phyloP scores from a whole-genome alignment of 345 rosid species.

The Noccaea bulbosa region DNA sequence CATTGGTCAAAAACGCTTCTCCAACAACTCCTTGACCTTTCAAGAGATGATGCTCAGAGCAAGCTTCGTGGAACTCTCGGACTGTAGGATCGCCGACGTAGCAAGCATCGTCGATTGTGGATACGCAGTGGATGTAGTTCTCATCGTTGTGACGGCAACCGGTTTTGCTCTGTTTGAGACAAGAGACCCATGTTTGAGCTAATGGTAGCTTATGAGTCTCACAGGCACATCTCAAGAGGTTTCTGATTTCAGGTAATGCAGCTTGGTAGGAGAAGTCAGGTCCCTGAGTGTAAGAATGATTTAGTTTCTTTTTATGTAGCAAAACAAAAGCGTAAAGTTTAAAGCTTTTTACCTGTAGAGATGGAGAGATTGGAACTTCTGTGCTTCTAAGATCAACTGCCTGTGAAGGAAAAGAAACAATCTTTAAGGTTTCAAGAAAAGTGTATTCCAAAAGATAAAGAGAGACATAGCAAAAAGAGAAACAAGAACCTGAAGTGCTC shows the following conservation, averaged over 20 bases:
- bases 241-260: slow-evolving; percentile 77
- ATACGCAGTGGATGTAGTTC: slow-evolving; percentile 71
- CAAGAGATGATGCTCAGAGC: slow-evolving; percentile 93
- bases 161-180: slow-evolving; percentile 77
- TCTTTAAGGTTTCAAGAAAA: slow-evolving; percentile 1
- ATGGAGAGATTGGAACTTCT: slow-evolving; percentile 47
- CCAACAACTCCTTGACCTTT: slow-evolving; percentile 96
- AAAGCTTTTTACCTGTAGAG: slow-evolving; percentile 57
- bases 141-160: slow-evolving; percentile 86
- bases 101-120: slow-evolving; percentile 84
- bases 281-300: slow-evolving; percentile 49
- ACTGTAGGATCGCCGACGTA: slow-evolving; percentile 59
- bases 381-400: slow-evolving; percentile 89
- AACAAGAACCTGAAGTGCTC: slow-evolving; percentile 79
- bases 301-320: slow-evolving; percentile 15
- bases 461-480: slow-evolving; percentile 5
- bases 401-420: slow-evolving; percentile 46
- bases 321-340: neutral
- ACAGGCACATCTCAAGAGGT: slow-evolving; percentile 75
- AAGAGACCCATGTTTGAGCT: slow-evolving; percentile 90
- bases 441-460: neutral
- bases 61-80: slow-evolving; percentile 79
- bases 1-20: slow-evolving; percentile 81
- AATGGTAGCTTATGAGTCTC: slow-evolving; percentile 80
- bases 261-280: slow-evolving; percentile 58